Conservation (phyloP, 345 rosid genomes). For the Crucihimalaya himalaica region DNA sequence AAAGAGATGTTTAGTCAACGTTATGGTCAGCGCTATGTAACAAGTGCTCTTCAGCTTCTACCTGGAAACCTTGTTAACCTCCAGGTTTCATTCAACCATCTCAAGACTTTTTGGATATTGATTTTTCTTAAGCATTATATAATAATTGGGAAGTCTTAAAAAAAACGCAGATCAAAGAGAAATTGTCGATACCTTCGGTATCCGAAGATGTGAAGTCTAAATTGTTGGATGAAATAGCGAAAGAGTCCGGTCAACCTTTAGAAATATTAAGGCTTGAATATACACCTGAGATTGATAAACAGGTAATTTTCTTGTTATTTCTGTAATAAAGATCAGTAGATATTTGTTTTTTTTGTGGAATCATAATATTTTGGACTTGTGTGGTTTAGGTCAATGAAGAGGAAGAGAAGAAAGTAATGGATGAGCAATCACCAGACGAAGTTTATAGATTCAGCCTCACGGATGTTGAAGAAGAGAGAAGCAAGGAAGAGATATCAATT, state of each 20-base stretch:
- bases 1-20: conserved; percentile 72
- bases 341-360: not conserved
- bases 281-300: conserved; percentile 38
- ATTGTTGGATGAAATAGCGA: conserved; percentile 58
- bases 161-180: conserved; percentile 53
- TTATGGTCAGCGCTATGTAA: conserved; percentile 60
- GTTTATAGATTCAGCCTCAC: conserved; percentile 26
- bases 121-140: not conserved
- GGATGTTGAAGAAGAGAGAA: conserved; percentile 30
- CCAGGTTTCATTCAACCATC: conserved; percentile 51
- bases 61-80: conserved; percentile 72
- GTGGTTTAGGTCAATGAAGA: conserved; percentile 29
- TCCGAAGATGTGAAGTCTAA: conserved; percentile 54
- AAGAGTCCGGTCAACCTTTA: conserved; percentile 41
- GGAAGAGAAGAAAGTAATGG: conserved; percentile 30
- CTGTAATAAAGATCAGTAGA: not conserved
- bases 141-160: not conserved
- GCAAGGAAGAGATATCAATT: conserved; percentile 8
- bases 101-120: not conserved
- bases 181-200: conserved; percentile 46
- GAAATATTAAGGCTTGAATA: conserved; percentile 62
- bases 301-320: conserved; percentile 1
- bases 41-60: conserved; percentile 52
- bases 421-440: conserved; percentile 5
- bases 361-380: not conserved